Conservation (phyloP, 257 asterid genomes). For the Striga asiatica region DNA sequence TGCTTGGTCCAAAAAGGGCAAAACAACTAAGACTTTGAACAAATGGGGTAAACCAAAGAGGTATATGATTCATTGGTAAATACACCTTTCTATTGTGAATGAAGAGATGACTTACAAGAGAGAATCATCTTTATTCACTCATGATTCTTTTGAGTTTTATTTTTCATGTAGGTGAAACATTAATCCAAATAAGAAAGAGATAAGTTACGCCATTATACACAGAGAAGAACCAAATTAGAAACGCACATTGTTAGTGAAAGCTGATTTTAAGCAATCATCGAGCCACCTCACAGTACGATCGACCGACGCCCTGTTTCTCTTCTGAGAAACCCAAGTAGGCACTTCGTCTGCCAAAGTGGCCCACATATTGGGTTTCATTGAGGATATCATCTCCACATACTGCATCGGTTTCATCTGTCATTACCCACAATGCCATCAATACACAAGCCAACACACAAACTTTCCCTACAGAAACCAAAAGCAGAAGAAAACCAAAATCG, state of each 20-base stretch:
- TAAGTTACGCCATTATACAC: not conserved
- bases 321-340: slow-evolving; percentile 85
- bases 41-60: too few species aligned
- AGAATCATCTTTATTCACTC: not conserved
- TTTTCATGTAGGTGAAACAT: not conserved
- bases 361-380: slow-evolving; percentile 83
- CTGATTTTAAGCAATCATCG: slow-evolving; percentile 55
- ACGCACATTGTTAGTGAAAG: slow-evolving; percentile 26
- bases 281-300: slow-evolving; percentile 89
- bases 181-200: not conserved
- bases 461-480: too few species aligned
- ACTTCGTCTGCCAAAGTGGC: slow-evolving; percentile 85
- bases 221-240: not conserved
- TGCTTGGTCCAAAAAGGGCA: too few species aligned
- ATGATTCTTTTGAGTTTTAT: not conserved
- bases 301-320: slow-evolving; percentile 67
- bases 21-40: too few species aligned
- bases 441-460: too few species aligned
- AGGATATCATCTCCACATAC: slow-evolving; percentile 57
- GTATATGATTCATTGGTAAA: too few species aligned
- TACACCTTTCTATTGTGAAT: too few species aligned
- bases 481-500: not conserved
- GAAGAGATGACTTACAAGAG: not conserved
- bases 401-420: slow-evolving; percentile 58
- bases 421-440: too few species aligned